These are phyloP conservation scores for Wickerhamiella bombiphila DNA, from an alignment of 805 yeast species.

Conservation along the genomic window DNA sequence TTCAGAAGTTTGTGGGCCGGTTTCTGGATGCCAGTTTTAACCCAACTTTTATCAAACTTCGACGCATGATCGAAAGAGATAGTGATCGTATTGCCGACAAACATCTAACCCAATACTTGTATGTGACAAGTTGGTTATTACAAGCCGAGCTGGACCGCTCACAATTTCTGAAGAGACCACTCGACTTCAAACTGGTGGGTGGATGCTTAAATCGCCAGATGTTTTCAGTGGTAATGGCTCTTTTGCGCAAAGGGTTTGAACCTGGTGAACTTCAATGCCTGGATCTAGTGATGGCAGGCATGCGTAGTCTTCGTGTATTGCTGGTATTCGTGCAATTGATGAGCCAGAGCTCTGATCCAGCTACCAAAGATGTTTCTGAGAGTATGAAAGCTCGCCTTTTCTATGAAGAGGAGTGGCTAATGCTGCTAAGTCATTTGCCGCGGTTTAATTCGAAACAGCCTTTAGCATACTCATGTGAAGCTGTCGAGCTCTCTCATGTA, in stretches of 20 bases:
- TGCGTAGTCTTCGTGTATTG: constrained; percentile 52
- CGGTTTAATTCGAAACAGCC: constrained; percentile 50
- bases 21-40: constrained; percentile 68
- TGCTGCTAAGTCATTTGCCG: constrained; percentile 43
- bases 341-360: constrained; percentile 29
- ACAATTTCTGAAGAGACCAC: background rate
- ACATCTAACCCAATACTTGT: constrained; percentile 35
- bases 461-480: constrained; percentile 41
- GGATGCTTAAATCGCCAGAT: constrained; percentile 44
- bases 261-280: constrained; percentile 28
- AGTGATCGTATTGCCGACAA: constrained; percentile 21
- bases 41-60: constrained; percentile 40
- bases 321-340: constrained; percentile 33
- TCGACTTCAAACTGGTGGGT: constrained; percentile 24
- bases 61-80: constrained; percentile 33
- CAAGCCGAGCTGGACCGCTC: constrained; percentile 38
- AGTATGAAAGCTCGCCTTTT: constrained; percentile 57
- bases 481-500: constrained; percentile 51
- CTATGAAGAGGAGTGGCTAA: constrained; percentile 45
- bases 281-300: constrained; percentile 53
- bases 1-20: constrained; percentile 36
- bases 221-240: constrained; percentile 37
- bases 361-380: constrained; percentile 38
- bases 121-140: constrained; percentile 61
- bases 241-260: constrained; percentile 26